Conservation (phyloP, 192 early-diverging fungal genomes). For the Coemansia sp. region DNA sequence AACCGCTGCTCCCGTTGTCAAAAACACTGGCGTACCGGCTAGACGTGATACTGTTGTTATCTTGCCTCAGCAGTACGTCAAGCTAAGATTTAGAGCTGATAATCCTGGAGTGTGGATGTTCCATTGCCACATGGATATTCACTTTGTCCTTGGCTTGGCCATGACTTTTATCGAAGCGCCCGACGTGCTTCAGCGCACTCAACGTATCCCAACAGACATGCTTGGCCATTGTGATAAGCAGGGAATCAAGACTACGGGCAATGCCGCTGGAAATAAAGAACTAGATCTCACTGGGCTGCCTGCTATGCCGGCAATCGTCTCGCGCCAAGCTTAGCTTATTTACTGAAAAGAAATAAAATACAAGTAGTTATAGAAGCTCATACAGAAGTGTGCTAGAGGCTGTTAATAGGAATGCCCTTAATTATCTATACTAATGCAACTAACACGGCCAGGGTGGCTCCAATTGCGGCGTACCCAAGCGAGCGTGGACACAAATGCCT, state of each 20-base stretch:
- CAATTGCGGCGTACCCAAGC: not conserved
- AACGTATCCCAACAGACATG: constrained; percentile 50
- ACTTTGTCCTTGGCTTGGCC: constrained; percentile 64
- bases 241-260: constrained; percentile 59
- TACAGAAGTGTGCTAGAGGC: not conserved
- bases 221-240: constrained; percentile 57
- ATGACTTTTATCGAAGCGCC: constrained; percentile 69
- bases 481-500: not conserved
- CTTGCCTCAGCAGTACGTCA: constrained; percentile 53
- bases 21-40: constrained; percentile 3
- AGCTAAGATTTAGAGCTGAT: constrained; percentile 68
- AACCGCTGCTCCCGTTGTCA: constrained; percentile 13
- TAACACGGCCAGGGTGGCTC: not conserved
- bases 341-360: not conserved
- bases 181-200: constrained; percentile 48
- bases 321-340: not conserved
- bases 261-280: constrained; percentile 68
- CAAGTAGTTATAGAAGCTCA: no score
- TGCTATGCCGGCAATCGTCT: constrained; percentile 20
- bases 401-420: not conserved
- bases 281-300: constrained; percentile 60
- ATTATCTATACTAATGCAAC: not conserved
- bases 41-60: constrained; percentile 65
- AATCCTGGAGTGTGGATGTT: constrained; percentile 82
- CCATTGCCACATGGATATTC: constrained; percentile 67